A percentile compares a stretch with the other conserved stretches of the same genome.
Evolutionary conservation across 148 eudicot species (phyloP).

Genomic region (Spergularia marina): DNA sequence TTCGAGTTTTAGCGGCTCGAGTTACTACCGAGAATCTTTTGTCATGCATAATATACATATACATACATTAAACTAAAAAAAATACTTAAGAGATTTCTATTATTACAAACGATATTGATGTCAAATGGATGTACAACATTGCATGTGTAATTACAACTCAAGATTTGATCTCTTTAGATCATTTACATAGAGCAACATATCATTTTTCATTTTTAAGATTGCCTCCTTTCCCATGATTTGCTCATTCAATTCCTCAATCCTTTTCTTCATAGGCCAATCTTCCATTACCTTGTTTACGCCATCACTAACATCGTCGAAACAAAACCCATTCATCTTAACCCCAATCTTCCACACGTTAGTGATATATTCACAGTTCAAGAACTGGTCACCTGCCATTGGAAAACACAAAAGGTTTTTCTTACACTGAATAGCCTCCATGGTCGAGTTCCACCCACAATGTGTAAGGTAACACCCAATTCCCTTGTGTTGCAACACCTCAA

Average conservation of each 20-base stretch:
- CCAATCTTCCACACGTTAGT: slow-evolving; percentile 61
- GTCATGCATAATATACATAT: not conserved
- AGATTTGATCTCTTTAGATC: slow-evolving; percentile 18
- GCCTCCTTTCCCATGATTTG: slow-evolving; percentile 51
- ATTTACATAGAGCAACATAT: slow-evolving; percentile 37
- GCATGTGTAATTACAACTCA: not conserved
- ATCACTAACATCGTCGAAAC: slow-evolving; percentile 33
- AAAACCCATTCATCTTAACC: slow-evolving; percentile 44
- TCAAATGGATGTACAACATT: not conserved
- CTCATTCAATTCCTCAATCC: slow-evolving; percentile 35
- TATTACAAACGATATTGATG: not conserved
- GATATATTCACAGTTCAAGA: slow-evolving; percentile 63
- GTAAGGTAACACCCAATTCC: slow-evolving; percentile 66
- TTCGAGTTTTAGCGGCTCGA: too few species aligned
- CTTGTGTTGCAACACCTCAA: slow-evolving; percentile 50
- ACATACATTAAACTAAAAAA: not conserved
- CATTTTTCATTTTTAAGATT: slow-evolving; percentile 19
- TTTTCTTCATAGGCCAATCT: slow-evolving; percentile 37
- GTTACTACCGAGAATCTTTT: too few species aligned
- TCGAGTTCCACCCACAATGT: slow-evolving; percentile 93
- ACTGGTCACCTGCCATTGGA: slow-evolving; percentile 81
- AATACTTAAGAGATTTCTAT: not conserved
- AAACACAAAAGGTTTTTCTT: slow-evolving; percentile 50
- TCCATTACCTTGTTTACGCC: slow-evolving; percentile 39
- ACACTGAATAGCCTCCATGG: slow-evolving; percentile 63